A percentile compares a stretch with the other conserved stretches of the same genome.
These are phyloP conservation scores for Hirschfeldia incana DNA, from an alignment of 345 rosid species.

Conservation along the genomic window DNA sequence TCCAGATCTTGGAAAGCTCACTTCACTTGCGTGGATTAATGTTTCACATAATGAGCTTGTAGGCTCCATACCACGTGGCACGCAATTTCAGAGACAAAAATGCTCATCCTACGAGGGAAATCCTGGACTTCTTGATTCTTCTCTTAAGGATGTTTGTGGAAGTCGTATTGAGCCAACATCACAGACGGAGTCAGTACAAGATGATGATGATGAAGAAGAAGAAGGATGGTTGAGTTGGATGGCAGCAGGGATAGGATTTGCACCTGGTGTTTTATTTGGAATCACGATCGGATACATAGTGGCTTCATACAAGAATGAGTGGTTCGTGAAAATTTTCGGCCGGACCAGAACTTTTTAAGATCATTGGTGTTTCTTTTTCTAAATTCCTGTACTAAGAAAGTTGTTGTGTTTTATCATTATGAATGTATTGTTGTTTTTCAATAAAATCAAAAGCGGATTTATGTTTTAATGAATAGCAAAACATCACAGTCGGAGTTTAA, in stretches of 20 bases:
- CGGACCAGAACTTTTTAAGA: background rate
- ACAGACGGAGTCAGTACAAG: background rate
- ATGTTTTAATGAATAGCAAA: too few species aligned
- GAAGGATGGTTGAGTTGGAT: background rate
- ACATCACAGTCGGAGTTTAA: too few species aligned
- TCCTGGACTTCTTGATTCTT: background rate
- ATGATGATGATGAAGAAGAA: background rate
- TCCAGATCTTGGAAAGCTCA: background rate
- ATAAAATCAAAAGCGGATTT: too few species aligned
- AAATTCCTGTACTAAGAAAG: too few species aligned
- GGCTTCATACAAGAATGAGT: background rate
- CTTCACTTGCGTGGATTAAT: background rate
- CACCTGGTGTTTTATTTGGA: background rate
- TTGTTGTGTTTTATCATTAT: too few species aligned
- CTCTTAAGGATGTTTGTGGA: background rate
- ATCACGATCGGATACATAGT: background rate
- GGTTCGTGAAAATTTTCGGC: background rate
- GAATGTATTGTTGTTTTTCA: too few species aligned
- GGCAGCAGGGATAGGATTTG: slow-evolving; percentile 8
- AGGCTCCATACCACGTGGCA: background rate
- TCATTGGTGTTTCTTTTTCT: background rate
- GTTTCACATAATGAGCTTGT: background rate
- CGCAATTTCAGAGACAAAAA: background rate
- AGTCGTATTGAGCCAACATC: background rate
- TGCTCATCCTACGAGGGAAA: background rate